These are phyloP conservation scores for Olyra latifolia DNA, from an alignment of 176 grass and related monocot genomes.

Conservation along the genomic window DNA sequence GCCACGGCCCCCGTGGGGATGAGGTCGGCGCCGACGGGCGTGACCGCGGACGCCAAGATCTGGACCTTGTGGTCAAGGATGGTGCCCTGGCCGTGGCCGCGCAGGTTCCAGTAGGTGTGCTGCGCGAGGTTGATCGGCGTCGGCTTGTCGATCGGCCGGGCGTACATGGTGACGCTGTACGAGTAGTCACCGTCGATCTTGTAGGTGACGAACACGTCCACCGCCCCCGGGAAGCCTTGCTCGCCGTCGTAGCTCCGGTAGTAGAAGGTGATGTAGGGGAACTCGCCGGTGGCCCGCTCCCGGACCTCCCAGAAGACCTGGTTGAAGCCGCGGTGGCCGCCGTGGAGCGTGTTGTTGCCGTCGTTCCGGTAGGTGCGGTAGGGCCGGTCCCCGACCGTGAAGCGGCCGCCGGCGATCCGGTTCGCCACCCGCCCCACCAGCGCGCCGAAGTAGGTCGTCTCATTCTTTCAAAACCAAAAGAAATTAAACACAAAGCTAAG, in stretches of 20 bases:
- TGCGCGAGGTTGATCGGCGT: constrained; percentile 85
- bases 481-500: background rate
- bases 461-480: constrained; percentile 37
- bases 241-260: constrained; percentile 95
- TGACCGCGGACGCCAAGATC: constrained; percentile 53
- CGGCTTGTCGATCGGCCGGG: constrained; percentile 46
- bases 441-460: constrained; percentile 78
- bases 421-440: constrained; percentile 88
- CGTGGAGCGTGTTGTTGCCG: constrained; percentile 78
- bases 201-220: constrained; percentile 84
- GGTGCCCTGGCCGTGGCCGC: constrained; percentile 50
- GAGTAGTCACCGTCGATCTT: constrained; percentile 73
- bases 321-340: constrained; percentile 87
- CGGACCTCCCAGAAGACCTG: constrained; percentile 74
- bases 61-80: constrained; percentile 60
- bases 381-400: constrained; percentile 39
- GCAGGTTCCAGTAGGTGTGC: constrained; percentile 93
- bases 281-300: constrained; percentile 58
- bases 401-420: constrained; percentile 67
- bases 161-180: constrained; percentile 75
- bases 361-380: constrained; percentile 69
- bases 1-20: constrained; percentile 66
- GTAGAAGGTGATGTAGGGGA: constrained; percentile 83
- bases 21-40: constrained; percentile 54
- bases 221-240: constrained; percentile 72